phyloP scores from a whole-genome alignment of 495 filamentous ascomycete genomes.

The Podospora didyma region DNA sequence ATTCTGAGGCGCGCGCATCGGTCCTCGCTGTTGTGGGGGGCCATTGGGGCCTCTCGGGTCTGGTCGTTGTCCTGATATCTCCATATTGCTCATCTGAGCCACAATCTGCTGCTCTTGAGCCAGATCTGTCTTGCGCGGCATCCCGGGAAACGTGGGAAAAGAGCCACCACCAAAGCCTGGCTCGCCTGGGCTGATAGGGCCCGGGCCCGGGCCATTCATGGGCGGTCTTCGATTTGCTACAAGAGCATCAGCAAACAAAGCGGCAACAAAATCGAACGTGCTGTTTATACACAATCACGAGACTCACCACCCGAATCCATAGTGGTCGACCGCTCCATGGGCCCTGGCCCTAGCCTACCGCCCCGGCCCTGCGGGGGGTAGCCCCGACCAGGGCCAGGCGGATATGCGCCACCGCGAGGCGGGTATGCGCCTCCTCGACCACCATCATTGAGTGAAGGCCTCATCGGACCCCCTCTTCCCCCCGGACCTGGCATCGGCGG shows the following conservation, averaged over 20 bases:
- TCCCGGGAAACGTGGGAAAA: constrained; percentile 61
- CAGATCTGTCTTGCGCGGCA: constrained; percentile 41
- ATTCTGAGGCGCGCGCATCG: constrained; percentile 26
- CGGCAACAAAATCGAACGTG: too few relatives aligned
- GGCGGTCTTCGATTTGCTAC: constrained; percentile 31
- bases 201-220: constrained; percentile 20
- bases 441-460: constrained; percentile 27
- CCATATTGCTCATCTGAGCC: constrained; percentile 55
- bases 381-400: constrained; percentile 16
- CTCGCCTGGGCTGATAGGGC: constrained; percentile 36
- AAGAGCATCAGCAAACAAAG: constrained; percentile 4
- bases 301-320: constrained; percentile 27
- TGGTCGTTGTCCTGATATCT: constrained; percentile 45
- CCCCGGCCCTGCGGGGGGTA: constrained; percentile 38
- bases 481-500: constrained; percentile 28
- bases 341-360: constrained; percentile 36
- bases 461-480: constrained; percentile 42
- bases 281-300: not conserved
- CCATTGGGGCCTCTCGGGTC: constrained; percentile 25
- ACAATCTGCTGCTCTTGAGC: constrained; percentile 46
- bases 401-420: constrained; percentile 27
- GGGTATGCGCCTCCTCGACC: constrained; percentile 34
- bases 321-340: constrained; percentile 25
- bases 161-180: constrained; percentile 58
- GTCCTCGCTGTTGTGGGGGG: constrained; percentile 27